A percentile compares a stretch with the other conserved stretches of the same genome.
These are phyloP conservation scores for Pleurotus citrinopileatus DNA, from an alignment of 768 basidiomycete genomes.

Conservation along the genomic window DNA sequence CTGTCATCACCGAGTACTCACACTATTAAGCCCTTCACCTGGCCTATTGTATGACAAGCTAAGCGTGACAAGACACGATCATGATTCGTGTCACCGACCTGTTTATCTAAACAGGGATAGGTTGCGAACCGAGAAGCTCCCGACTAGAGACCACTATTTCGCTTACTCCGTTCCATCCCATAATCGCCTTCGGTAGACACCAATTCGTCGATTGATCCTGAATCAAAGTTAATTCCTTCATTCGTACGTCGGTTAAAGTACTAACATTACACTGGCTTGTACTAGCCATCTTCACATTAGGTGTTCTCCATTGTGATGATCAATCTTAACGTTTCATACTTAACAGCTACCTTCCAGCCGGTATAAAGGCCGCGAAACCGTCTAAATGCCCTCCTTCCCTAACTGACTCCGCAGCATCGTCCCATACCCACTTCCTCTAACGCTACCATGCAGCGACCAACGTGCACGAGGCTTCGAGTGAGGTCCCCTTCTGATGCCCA, in stretches of 20 bases:
- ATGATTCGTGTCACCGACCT: neutral
- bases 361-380: conserved; percentile 4
- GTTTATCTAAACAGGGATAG: neutral
- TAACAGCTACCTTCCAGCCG: conserved; percentile 6
- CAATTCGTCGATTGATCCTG: conserved; percentile 2
- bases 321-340: conserved; percentile 9
- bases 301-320: conserved; percentile 9
- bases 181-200: neutral
- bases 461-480: conserved; percentile 62
- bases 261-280: neutral
- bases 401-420: conserved; percentile 3
- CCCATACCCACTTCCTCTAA: conserved; percentile 11
- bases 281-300: conserved; percentile 7
- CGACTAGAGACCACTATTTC: neutral
- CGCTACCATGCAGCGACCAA: conserved; percentile 59
- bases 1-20: neutral
- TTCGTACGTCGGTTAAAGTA: neutral
- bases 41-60: neutral
- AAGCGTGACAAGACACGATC: neutral
- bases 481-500: conserved; percentile 66
- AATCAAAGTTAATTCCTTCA: neutral
- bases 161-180: neutral
- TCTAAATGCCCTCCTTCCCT: conserved; percentile 7
- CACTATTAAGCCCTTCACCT: neutral
- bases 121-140: neutral